Base-by-base conservation (phyloP, 768 basidiomycete species). In the Trametes cingulata region DNA sequence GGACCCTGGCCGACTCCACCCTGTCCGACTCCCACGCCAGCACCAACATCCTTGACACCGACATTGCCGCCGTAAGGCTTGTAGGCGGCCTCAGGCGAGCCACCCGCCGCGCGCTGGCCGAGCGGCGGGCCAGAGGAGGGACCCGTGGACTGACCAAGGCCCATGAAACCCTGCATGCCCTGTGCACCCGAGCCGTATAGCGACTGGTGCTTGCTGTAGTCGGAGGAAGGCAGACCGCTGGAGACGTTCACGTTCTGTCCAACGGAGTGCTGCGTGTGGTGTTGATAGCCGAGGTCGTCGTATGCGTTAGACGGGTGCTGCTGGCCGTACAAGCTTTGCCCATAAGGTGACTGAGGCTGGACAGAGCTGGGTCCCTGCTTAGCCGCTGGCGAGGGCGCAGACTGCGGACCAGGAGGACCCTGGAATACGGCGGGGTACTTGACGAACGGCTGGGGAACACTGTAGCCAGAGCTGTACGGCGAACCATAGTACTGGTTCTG, bases 361-460 rank as follows among this genome's bases (percentile, higher is more conserved):
- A 80, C 79, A 54, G 81, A 78, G 49, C 76, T 78, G 39, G 82
- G 83, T 15, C 84, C 83, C 67, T 88, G 88, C 69, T 88, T 88
- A n/a, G 79, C 74, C 4, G 81, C 83, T 1, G 87, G 85, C 55
- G 85, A 86, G 0, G 86, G 82, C 6, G 82, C 85, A 15, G 82
- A 82, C 3, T 82, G 84, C 15, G 87, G 87, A 0, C 85, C 85
- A 20, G 88, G 86, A 15, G 87, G 86, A 9, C 84, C 86, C 66
- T 86, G 85, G 78, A 88, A 91, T 75, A 91, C 85, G 29, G 88
- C 72, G 1, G 88, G 88, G 68, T 91, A 91, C 74, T 91, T 88
- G 70, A 86, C 84, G 69, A 86, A 89, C 3, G 84, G 85, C 67
- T 88, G 86, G 7, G 88, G 86, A 12, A 82, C 75, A 43, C 75